Base-by-base conservation (phyloP, 495 filamentous ascomycete genomes). In the Penicillium silybi region DNA sequence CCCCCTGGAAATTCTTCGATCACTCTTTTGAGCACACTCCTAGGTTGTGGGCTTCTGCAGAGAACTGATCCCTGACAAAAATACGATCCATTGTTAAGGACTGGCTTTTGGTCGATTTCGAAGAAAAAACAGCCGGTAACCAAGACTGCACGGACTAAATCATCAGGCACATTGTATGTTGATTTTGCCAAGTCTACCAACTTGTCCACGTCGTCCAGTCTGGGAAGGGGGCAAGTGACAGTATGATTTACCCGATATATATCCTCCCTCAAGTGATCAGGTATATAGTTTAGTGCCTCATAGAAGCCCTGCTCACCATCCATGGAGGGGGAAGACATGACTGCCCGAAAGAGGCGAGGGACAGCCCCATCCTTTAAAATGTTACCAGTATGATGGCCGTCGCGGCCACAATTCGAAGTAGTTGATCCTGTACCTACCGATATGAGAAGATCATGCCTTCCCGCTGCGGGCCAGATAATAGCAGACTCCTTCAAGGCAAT, bases 341-440 rank as follows among this genome's bases (percentile, higher is more conserved):
- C 40, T n/a, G 54, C 54, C 39, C 46, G 54, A 18, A 57, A 52
- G 23, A 58, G 20, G 11, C 60, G 42, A 18, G 43, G 41, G 10
- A 63, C 20, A 48, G 50, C 41, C 1, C 53, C 46, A n/a, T 56
- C 52, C 17, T 32, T 25, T 20, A 53, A 23, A n/a, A 45, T 41
- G 34, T 26, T 43, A 17, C 22, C 22, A 22, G 35, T 8, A 34
- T 42, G 35, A 23, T 32, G 41, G 13, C 22, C 42, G 6, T 17
- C 9, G 22, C 22, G 42, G n/a, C 10, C 34, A 37, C 11, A 37
- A 16, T 37, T 3, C 11, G 11, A 37, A 16, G 11, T 16, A 4
- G n/a, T n/a, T n/a, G 32, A 48, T 15, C 69, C 71, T 0, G 69
- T 74, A 1, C 68, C 71, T 8, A 74, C 50, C 11, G 59, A 68